Evolutionary conservation across 306 rosid genomes (phyloP), one percentile per base, ranked within the genome.

Genomic region (Hylodesmum podocarpum): DNA sequence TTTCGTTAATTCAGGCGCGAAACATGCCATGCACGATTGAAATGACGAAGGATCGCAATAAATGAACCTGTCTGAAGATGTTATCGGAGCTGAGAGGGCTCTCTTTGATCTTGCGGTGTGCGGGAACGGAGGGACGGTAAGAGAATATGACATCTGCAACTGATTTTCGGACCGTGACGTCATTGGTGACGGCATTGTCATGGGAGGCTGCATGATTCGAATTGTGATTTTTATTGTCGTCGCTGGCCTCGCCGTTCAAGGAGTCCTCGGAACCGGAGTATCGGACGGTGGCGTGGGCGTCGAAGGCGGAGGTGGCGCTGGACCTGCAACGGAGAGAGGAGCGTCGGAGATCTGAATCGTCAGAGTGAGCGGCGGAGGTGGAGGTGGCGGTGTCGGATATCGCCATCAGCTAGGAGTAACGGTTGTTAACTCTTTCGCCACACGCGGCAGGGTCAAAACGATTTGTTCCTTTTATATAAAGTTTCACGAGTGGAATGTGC

Each of bases 11-110:
- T 55, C 39, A 43, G n/a, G 11, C 72, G 46, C 19, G 65, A 63
- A 63, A 76, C 78, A 0, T n/a, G 44, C 50, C 82, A 70, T 53
- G 81, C 78, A 76, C 2, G 55, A 76, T 16, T 28, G 6, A 22
- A 59, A 69, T 69, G n/a, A 58, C 47, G 44, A 50, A 37, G 4
- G 9, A 10, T 27, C 46, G 27, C n/a, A 33, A 34, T 29, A 80
- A 67, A 43, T 0, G 2, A 39, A 95, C 98, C 94, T 96, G 97
- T 82, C 57, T 80, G 82, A 96, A 92, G 43, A 96, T 96, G 27
- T 91, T 86, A 72, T 78, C 96, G 33, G 99, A 96, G 84, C 98
- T 92, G 37, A 96, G 92, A 24, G 96, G 98, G 22, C 99, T 95
- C 82, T 95, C 99, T 73, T 76, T 95, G 55, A 73, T 80, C 77